Evolutionary conservation across 371 early-diverging fungal species (phyloP).

Genomic region (Globomyces sp.): DNA sequence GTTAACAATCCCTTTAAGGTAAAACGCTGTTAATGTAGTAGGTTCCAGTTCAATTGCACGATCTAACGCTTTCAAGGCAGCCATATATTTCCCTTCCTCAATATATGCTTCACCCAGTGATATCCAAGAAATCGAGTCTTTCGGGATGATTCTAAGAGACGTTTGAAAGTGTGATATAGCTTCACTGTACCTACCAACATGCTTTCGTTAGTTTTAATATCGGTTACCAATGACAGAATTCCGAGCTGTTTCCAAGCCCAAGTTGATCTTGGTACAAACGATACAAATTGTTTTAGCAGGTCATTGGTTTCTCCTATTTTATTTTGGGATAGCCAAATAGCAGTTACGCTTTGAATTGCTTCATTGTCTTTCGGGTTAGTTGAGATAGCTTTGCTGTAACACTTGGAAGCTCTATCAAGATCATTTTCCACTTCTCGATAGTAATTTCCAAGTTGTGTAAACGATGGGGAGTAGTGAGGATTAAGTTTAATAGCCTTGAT

Average conservation of each 20-base stretch:
- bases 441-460: constrained; percentile 78
- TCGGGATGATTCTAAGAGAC: constrained; percentile 68
- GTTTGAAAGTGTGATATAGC: constrained; percentile 83
- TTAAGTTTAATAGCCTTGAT: constrained; percentile 74
- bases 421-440: constrained; percentile 69
- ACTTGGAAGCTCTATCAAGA: constrained; percentile 67
- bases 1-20: constrained; percentile 56
- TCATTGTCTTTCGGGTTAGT: constrained; percentile 67
- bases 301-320: constrained; percentile 57
- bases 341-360: constrained; percentile 65
- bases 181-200: constrained; percentile 30
- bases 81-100: constrained; percentile 79
- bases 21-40: constrained; percentile 24
- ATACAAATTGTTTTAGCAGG: constrained; percentile 51
- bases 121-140: constrained; percentile 73
- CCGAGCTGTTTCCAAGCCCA: constrained; percentile 86
- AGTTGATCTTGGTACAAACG: constrained; percentile 46
- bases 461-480: constrained; percentile 63
- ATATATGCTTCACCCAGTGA: constrained; percentile 85
- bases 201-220: constrained; percentile 16
- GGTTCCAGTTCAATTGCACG: constrained; percentile 70
- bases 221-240: constrained; percentile 64
- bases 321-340: constrained; percentile 56
- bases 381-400: constrained; percentile 68
- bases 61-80: constrained; percentile 76